phyloP scores from a whole-genome alignment of 2,329 filamentous ascomycete species.

The Cordyceps militaris region DNA sequence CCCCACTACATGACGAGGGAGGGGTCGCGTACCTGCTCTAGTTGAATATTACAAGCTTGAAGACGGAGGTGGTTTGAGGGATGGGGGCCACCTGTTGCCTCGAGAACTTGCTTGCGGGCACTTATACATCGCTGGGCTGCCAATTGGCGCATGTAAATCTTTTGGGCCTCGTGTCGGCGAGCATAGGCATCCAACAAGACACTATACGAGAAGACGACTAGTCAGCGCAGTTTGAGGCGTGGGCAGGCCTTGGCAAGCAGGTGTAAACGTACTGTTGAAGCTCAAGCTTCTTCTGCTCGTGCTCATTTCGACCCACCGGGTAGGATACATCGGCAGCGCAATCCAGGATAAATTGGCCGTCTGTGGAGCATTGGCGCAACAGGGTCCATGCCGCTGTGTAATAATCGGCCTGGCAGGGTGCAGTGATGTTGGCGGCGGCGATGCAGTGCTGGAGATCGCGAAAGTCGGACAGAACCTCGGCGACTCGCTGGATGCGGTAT shows the following conservation, averaged over 20 bases:
- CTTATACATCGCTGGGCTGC: slow-evolving; percentile 55
- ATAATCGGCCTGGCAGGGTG: slow-evolving; percentile 49
- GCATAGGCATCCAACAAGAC: slow-evolving; percentile 54
- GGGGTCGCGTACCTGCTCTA: slow-evolving; percentile 44
- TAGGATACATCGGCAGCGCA: slow-evolving; percentile 54
- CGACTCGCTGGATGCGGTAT: slow-evolving; percentile 51
- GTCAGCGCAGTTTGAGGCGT: not conserved
- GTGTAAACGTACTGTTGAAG: slow-evolving; percentile 47
- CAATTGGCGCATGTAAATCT: slow-evolving; percentile 55
- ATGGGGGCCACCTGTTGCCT: slow-evolving; percentile 37
- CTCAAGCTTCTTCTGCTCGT: slow-evolving; percentile 56
- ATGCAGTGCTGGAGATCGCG: slow-evolving; percentile 56
- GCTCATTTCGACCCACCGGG: slow-evolving; percentile 44
- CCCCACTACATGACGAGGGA: not conserved
- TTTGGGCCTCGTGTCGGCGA: slow-evolving; percentile 56
- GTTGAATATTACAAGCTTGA: slow-evolving; percentile 47
- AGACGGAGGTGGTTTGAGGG: slow-evolving; percentile 42
- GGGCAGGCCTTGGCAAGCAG: not conserved
- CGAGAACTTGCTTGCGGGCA: slow-evolving; percentile 45
- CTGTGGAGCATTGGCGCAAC: slow-evolving; percentile 54
- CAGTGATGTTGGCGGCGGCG: slow-evolving; percentile 48
- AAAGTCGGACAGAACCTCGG: slow-evolving; percentile 56
- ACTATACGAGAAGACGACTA: slow-evolving; percentile 29
- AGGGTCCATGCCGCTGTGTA: slow-evolving; percentile 57
- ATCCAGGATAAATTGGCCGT: slow-evolving; percentile 59